Base-by-base conservation (phyloP, 441 rosid species). In the Croton setiger region DNA sequence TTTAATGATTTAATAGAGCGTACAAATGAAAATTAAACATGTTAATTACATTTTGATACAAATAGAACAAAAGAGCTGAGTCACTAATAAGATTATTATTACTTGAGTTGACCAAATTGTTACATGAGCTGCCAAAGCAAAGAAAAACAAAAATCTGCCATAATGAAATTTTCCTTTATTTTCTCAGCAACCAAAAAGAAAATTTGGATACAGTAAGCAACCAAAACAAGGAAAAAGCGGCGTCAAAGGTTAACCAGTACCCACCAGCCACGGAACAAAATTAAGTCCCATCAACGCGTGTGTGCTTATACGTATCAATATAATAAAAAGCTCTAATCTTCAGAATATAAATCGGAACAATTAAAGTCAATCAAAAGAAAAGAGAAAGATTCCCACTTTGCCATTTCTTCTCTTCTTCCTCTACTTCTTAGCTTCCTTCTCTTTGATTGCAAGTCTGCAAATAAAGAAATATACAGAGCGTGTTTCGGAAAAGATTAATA, bases 371-470 rank as follows among this genome's bases (percentile, higher is more conserved):
- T 37, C 63, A 21, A 53, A 67, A 48, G 23, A 17, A 49, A 13
- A 44, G 17, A 48, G 21, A 66, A 58, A 73, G 77, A 57, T 17
- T 13, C 75, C 81, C 73, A 58, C 75, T 78, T 80, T 72, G 84
- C 75, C 68, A 54, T 60, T 60, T 67, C 60, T 41, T 64, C 69
- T 53, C 70, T 44, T 54, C 68, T 67, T 23, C 64, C 49, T 68
- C 64, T 8, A 7, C 66, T 45, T 12, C 11, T 51, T 2, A 55
- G 18, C 59, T 65, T 54, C 53, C 52, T 63, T 71, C 69, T 64
- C 67, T 73, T 64, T 67, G 58, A 72, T 78, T 76, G 73, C 8
- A 8, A 63, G 41, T 36, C 66, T 47, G 57, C n/a, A 2, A 0
- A 64, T 43, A 6, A 58, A 76, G 54, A 41, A 45, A 41, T 43